These are phyloP conservation scores for Sphaerostilbella broomeana DNA, from an alignment of 2,329 filamentous ascomycete genomes.

Conservation along the genomic window DNA sequence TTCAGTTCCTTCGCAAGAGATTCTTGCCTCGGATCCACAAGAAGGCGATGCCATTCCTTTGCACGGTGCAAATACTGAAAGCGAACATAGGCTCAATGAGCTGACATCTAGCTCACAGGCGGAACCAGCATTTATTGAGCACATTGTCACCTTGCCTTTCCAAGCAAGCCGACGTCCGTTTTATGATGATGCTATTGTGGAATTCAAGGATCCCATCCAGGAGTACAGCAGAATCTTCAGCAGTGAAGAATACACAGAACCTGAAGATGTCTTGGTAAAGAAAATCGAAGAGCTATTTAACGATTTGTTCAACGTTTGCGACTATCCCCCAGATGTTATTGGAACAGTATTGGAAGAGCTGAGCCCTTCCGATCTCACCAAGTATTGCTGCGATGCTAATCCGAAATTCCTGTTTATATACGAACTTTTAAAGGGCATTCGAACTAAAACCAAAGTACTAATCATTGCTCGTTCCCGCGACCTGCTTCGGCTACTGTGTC, in stretches of 20 bases:
- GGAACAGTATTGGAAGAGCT: slow-evolving; percentile 36
- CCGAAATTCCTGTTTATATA: slow-evolving; percentile 54
- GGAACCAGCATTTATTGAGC: slow-evolving; percentile 27
- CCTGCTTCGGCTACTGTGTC: slow-evolving; percentile 46
- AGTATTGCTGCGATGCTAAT: slow-evolving; percentile 50
- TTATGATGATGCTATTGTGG: slow-evolving; percentile 44
- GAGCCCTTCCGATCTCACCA: slow-evolving; percentile 38
- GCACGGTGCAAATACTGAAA: slow-evolving; percentile 19
- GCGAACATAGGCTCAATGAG: slow-evolving; percentile 20
- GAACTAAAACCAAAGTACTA: slow-evolving; percentile 41
- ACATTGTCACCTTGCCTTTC: slow-evolving; percentile 51
- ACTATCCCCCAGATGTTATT: slow-evolving; percentile 48
- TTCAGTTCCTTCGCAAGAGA: no score
- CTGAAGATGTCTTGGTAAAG: slow-evolving; percentile 33
- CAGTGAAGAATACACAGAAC: slow-evolving; percentile 31
- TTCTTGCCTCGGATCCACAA: no score
- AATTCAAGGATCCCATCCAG: slow-evolving; percentile 37
- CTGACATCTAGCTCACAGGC: slow-evolving; percentile 15
- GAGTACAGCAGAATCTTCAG: slow-evolving; percentile 40
- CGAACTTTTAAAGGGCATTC: slow-evolving; percentile 44
- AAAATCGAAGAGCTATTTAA: slow-evolving; percentile 47
- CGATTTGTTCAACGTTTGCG: slow-evolving; percentile 47
- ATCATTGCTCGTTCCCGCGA: slow-evolving; percentile 46
- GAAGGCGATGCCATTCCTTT: no score
- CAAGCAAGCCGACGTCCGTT: slow-evolving; percentile 44